Conservation (phyloP, 139 green algal species). For the Tetraselmis striata region DNA sequence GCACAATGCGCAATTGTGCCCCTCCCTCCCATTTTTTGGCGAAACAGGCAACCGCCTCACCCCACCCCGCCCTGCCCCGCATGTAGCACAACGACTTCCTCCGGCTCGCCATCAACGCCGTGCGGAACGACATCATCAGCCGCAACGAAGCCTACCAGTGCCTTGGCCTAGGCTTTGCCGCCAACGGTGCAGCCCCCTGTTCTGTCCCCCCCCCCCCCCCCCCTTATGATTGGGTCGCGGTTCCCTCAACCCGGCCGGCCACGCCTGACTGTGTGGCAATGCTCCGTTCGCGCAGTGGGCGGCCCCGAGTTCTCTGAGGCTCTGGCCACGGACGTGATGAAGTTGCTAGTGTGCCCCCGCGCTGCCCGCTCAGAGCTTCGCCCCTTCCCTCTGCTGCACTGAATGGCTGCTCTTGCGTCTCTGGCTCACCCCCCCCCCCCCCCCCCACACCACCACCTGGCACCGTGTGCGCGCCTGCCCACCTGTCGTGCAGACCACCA, state of each 20-base stretch:
- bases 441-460: not conserved
- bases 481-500: slow-evolving; percentile 56
- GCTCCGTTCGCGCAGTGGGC: slow-evolving; percentile 85
- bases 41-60: too few relatives aligned
- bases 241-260: not conserved
- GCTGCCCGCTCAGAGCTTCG: too few relatives aligned
- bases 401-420: not conserved
- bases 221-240: slow-evolving; percentile 24
- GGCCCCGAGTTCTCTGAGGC: slow-evolving; percentile 92
- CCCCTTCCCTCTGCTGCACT: too few relatives aligned
- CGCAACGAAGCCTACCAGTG: slow-evolving; percentile 93
- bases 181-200: slow-evolving; percentile 59
- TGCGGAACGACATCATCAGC: slow-evolving; percentile 87
- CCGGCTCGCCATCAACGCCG: slow-evolving; percentile 92
- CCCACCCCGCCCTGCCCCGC: not conserved
- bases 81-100: slow-evolving; percentile 92
- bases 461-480: too few relatives aligned
- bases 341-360: slow-evolving; percentile 65
- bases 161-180: slow-evolving; percentile 84
- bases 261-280: too few relatives aligned
- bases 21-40: too few relatives aligned
- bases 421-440: not conserved
- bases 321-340: slow-evolving; percentile 84
- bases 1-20: too few relatives aligned
- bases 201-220: not conserved